Conservation (phyloP, 371 early-diverging fungal species). For the Mucor sp. region DNA sequence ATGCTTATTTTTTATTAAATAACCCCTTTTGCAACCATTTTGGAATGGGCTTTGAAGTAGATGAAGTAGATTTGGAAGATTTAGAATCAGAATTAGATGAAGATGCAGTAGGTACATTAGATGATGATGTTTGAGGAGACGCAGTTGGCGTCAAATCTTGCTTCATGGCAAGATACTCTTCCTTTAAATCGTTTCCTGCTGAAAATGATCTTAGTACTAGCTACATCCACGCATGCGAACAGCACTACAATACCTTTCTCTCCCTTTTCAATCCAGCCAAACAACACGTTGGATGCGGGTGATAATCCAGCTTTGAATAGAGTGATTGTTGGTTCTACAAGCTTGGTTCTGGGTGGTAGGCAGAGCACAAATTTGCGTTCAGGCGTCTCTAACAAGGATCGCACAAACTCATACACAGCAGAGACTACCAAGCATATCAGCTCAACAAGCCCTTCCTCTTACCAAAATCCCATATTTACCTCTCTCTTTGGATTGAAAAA, state of each 20-base stretch:
- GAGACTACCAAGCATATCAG: slow-evolving; percentile 24
- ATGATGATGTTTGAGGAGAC: slow-evolving; percentile 9
- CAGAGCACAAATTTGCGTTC: slow-evolving; percentile 49
- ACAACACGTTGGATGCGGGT: slow-evolving; percentile 50
- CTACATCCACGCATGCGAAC: neutral
- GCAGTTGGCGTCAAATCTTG: slow-evolving; percentile 29
- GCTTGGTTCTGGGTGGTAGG: slow-evolving; percentile 48
- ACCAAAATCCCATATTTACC: slow-evolving; percentile 15
- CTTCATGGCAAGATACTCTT: slow-evolving; percentile 35
- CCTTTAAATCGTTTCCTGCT: slow-evolving; percentile 6
- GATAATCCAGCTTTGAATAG: slow-evolving; percentile 49
- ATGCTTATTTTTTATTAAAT: slow-evolving; percentile 43
- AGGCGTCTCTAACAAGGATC: slow-evolving; percentile 40
- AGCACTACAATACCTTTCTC: slow-evolving; percentile 18
- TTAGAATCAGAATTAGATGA: slow-evolving; percentile 2
- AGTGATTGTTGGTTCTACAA: slow-evolving; percentile 36
- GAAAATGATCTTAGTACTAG: neutral
- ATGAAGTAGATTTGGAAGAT: slow-evolving; percentile 2
- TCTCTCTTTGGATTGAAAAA: slow-evolving; percentile 46
- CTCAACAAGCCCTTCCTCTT: neutral
- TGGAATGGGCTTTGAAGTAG: slow-evolving; percentile 34
- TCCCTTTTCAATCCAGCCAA: slow-evolving; percentile 48
- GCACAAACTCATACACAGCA: slow-evolving; percentile 43
- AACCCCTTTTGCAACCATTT: slow-evolving; percentile 55
- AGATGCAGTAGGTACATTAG: slow-evolving; percentile 1